phyloP scores from a whole-genome alignment of 805 yeast genomes.

The Saturnispora besseyi region DNA sequence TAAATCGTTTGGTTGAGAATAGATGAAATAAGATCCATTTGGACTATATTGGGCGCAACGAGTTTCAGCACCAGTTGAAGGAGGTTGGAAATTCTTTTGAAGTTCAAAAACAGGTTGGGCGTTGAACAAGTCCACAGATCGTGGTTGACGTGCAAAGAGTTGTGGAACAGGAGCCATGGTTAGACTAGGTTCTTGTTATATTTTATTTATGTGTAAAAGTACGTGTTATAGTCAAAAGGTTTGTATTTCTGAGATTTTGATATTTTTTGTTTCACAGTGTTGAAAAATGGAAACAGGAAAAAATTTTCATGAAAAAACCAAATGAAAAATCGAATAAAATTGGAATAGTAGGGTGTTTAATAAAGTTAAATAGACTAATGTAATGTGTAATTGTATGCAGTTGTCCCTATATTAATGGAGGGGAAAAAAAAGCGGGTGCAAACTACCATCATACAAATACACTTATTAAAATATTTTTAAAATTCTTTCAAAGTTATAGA shows the following conservation, averaged over 20 bases:
- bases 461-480: no score
- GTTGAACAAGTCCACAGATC: slow-evolving; percentile 42
- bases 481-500: not conserved
- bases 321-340: no score
- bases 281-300: no score
- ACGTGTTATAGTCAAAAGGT: not conserved
- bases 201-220: not conserved
- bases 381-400: no score
- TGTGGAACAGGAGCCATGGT: slow-evolving; percentile 18
- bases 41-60: slow-evolving; percentile 60
- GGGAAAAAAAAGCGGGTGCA: no score
- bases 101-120: slow-evolving; percentile 34
- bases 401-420: no score
- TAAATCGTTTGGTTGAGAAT: slow-evolving; percentile 56
- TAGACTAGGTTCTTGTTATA: slow-evolving; percentile 12
- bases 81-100: slow-evolving; percentile 25
- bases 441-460: no score
- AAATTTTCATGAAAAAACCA: no score
- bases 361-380: no score
- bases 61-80: slow-evolving; percentile 33
- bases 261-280: no score
- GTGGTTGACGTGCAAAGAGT: slow-evolving; percentile 39
- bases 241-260: no score
- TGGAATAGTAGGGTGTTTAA: no score
- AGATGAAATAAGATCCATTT: slow-evolving; percentile 62